These are phyloP conservation scores for Biscutella laevigata DNA, from an alignment of 441 rosid genomes.

Conservation along the genomic window DNA sequence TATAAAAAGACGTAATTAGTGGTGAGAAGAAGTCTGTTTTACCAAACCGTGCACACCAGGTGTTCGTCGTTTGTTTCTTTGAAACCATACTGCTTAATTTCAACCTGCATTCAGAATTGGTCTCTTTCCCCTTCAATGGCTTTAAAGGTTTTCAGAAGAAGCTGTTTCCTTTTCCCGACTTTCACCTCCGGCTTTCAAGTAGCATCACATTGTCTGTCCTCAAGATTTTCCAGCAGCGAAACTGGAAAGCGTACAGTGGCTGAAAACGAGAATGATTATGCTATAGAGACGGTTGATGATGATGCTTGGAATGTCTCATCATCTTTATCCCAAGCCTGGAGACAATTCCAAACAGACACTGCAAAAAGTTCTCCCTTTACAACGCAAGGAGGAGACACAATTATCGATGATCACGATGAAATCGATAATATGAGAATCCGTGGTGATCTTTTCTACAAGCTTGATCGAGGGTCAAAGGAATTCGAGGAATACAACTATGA, in stretches of 20 bases:
- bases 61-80: slow-evolving; percentile 43
- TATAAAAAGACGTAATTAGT: neutral
- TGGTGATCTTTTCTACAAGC: slow-evolving; percentile 69
- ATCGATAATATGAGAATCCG: slow-evolving; percentile 69
- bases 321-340: slow-evolving; percentile 51
- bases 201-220: slow-evolving; percentile 24
- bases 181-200: slow-evolving; percentile 18
- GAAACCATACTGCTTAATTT: neutral
- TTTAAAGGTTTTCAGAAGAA: slow-evolving; percentile 26
- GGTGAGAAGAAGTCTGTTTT: neutral
- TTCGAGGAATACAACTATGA: slow-evolving; percentile 66
- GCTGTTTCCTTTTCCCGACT: neutral
- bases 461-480: slow-evolving; percentile 68
- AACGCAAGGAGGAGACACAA: slow-evolving; percentile 16
- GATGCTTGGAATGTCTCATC: slow-evolving; percentile 62
- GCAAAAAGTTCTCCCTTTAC: neutral
- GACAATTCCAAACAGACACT: slow-evolving; percentile 20
- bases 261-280: slow-evolving; percentile 25
- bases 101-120: neutral
- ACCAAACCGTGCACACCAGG: slow-evolving; percentile 23
- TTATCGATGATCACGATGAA: slow-evolving; percentile 38
- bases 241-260: slow-evolving; percentile 8
- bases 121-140: slow-evolving; percentile 29
- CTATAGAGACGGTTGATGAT: slow-evolving; percentile 60
- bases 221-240: slow-evolving; percentile 18